phyloP scores from a whole-genome alignment of 768 basidiomycete species.

The Mycena albidolilacea region DNA sequence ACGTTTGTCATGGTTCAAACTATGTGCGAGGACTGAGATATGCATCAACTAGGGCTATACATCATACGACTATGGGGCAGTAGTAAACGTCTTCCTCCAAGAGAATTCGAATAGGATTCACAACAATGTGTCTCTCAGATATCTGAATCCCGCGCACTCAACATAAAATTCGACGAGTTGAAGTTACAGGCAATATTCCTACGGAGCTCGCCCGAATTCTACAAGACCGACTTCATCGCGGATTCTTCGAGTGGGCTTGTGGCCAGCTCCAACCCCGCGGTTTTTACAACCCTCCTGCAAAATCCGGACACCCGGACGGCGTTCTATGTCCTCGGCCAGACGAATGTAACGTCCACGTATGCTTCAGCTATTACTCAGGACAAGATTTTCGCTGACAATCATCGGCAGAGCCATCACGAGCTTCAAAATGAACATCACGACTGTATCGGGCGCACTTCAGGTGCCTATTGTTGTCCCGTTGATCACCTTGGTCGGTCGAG shows the following conservation, averaged over 20 bases:
- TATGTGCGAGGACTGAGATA: not conserved
- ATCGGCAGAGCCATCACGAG: conserved; percentile 57
- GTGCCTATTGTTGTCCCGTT: conserved; percentile 68
- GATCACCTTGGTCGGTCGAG: conserved; percentile 76
- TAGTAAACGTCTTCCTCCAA: conserved; percentile 51
- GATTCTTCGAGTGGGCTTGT: conserved; percentile 60
- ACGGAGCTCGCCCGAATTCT: conserved; percentile 85
- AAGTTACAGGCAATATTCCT: conserved; percentile 86
- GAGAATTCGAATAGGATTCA: not conserved
- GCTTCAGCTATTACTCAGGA: conserved; percentile 39
- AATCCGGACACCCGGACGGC: conserved; percentile 78
- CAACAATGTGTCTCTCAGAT: conserved; percentile 53
- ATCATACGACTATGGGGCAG: conserved; percentile 87
- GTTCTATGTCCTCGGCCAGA: conserved; percentile 82
- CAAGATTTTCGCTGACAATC: not conserved
- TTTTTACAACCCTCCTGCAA: conserved; percentile 73
- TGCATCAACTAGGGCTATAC: conserved; percentile 42
- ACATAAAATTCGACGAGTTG: conserved; percentile 80
- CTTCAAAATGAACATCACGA: conserved; percentile 75
- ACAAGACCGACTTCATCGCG: conserved; percentile 84
- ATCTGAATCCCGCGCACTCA: conserved; percentile 76
- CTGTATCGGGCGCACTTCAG: conserved; percentile 64
- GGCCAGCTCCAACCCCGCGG: conserved; percentile 58
- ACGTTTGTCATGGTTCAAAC: not conserved
- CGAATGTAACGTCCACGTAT: conserved; percentile 76